phyloP scores from a whole-genome alignment of 768 basidiomycete species.

The Tremella mesenterica region DNA sequence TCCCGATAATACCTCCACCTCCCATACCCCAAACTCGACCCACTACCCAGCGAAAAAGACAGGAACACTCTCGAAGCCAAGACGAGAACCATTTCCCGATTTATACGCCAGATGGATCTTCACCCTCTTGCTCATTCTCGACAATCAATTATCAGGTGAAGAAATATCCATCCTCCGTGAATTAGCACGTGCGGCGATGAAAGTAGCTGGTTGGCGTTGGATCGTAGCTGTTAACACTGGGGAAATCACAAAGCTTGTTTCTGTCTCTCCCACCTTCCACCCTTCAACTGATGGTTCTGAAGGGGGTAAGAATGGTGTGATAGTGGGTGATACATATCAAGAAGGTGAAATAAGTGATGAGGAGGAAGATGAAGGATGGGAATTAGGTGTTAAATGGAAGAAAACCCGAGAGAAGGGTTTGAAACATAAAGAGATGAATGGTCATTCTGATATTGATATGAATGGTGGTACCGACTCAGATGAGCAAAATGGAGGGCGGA shows the following conservation, averaged over 20 bases:
- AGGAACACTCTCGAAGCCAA: background rate
- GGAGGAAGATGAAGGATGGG: background rate
- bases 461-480: too few relatives aligned
- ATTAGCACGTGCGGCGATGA: conserved; percentile 26
- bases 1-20: too few relatives aligned
- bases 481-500: too few relatives aligned
- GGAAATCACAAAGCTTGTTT: conserved; percentile 9
- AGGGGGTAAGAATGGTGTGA: too few relatives aligned
- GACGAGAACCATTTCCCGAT: conserved; percentile 16
- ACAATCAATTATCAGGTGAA: conserved; percentile 20
- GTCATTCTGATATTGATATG: too few relatives aligned
- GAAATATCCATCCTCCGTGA: conserved; percentile 31
- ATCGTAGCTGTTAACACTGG: conserved; percentile 18
- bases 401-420: too few relatives aligned
- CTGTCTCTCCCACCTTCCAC: too few relatives aligned
- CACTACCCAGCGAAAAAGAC: background rate
- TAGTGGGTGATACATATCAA: too few relatives aligned
- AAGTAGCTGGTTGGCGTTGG: conserved; percentile 32
- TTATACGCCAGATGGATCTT: conserved; percentile 37
- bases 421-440: too few relatives aligned
- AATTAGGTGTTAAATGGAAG: conserved; percentile 3
- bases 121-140: conserved; percentile 28
- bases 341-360: background rate
- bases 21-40: too few relatives aligned
- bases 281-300: too few relatives aligned